Conservation (phyloP, 768 basidiomycete species). For the Lactifluus volemus region DNA sequence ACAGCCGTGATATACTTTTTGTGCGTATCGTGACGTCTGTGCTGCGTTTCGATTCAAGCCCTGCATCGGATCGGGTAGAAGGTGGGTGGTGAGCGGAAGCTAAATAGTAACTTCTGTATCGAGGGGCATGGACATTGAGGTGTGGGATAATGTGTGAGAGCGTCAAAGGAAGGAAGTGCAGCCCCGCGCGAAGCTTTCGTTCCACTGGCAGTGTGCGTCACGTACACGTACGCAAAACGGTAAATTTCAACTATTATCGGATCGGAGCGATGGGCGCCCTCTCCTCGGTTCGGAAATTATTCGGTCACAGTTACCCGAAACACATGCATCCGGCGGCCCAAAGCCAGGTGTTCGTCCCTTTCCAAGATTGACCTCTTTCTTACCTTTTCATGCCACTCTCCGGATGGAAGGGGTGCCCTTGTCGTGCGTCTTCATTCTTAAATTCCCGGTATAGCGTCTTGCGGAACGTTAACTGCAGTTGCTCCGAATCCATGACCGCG, state of each 20-base stretch:
- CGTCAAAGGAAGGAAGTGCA: neutral
- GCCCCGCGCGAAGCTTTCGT: neutral
- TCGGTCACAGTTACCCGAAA: neutral
- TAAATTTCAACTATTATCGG: neutral
- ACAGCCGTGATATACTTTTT: constrained; percentile 1
- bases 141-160: neutral
- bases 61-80: constrained; percentile 14
- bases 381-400: neutral
- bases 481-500: too few relatives aligned
- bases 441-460: neutral
- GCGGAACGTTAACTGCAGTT: neutral
- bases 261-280: neutral
- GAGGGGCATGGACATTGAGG: neutral
- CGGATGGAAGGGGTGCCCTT: neutral
- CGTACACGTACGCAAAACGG: neutral
- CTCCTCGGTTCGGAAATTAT: neutral
- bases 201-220: neutral
- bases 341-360: neutral
- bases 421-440: neutral
- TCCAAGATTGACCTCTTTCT: neutral
- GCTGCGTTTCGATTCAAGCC: constrained; percentile 18
- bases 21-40: constrained; percentile 9
- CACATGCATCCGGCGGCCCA: neutral
- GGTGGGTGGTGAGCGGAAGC: constrained; percentile 5
- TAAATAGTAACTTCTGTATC: constrained; percentile 3